Evolutionary conservation across 208 protist genomes (phyloP), one percentile per base, ranked within the genome.

Genomic region (Leishmania tarentolae): DNA sequence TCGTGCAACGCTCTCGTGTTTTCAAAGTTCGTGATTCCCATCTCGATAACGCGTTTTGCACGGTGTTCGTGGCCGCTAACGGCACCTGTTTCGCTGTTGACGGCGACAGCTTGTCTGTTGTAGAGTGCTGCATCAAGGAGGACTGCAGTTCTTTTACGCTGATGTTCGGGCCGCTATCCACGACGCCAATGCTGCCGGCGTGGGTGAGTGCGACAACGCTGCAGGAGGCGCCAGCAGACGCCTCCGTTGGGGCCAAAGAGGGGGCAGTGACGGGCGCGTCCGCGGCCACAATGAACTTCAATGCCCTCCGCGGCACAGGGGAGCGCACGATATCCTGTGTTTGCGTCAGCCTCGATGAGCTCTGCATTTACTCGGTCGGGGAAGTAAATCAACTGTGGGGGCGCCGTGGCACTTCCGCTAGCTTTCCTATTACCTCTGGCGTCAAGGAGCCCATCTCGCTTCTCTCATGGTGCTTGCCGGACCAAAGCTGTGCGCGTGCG

Each of bases 61-160:
- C 87, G 35, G 84, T 97, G n/a, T 88, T 96, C 76, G 81, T 96
- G 17, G 81, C 88, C 1, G 88, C 86, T 3, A 90, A 90, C 72
- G 94, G 94, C 4, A 92, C 82, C 1, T 94, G 92, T 79, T 95
- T 88, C 75, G 84, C 85, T 11, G 70, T 95, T 44, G 87, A 95
- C 78, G 75, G 87, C 40, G 84, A 86, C 77, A 86, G 74, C 59
- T 68, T 79, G 46, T 78, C 80, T 24, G 81, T 85, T 7, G 87
- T 94, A 69, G 86, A 92, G 87, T 96, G 89, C 80, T 80, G 72
- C 57, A 88, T 96, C 31, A 90, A 87, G 81, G 78, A 88, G 28
- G 92, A 95, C 80, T 93, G 88, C 86, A 91, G 87, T 74, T 91
- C 90, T 68, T 97, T 96, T 86, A 93, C 92, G 19, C 77, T 96